A percentile compares a stretch with the other conserved stretches of the same genome.
Conservation (phyloP, 768 basidiomycete species). For the Mrakia frigida region DNA sequence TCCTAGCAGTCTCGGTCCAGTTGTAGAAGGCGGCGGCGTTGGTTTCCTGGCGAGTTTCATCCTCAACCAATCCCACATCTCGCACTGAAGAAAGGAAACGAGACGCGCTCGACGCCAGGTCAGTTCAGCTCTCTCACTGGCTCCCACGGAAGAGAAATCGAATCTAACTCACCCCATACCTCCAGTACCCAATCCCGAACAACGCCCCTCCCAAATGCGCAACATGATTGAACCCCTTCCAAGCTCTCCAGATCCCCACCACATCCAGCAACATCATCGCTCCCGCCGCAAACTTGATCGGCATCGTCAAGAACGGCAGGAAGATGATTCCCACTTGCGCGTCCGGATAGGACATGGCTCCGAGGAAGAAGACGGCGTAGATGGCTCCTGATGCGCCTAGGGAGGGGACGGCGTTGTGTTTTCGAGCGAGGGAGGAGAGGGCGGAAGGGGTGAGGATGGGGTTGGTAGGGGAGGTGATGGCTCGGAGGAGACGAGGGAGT, state of each 20-base stretch:
- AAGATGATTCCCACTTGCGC: constrained; percentile 24
- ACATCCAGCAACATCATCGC: constrained; percentile 21
- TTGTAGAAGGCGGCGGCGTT: background rate
- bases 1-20: background rate
- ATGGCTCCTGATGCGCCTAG: constrained; percentile 28
- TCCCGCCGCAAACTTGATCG: constrained; percentile 14
- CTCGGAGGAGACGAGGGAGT: constrained; percentile 19
- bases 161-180: constrained; percentile 21
- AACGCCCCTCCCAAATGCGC: constrained; percentile 28
- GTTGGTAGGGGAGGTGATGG: background rate
- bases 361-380: constrained; percentile 26
- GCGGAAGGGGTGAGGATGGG: background rate
- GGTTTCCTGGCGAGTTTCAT: constrained; percentile 6
- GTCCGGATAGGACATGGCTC: constrained; percentile 24
- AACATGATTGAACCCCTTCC: constrained; percentile 28
- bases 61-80: constrained; percentile 14
- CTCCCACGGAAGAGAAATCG: background rate
- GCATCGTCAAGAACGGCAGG: constrained; percentile 22
- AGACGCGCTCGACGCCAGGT: background rate
- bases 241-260: constrained; percentile 23
- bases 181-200: constrained; percentile 29
- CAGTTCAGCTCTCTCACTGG: background rate
- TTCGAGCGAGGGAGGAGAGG: background rate
- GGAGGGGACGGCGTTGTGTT: constrained; percentile 4
- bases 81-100: background rate